Evolutionary conservation across 192 early-diverging fungal species (phyloP), one percentile per base, ranked within the genome.

Genomic region (Gaertneriomyces sp.): DNA sequence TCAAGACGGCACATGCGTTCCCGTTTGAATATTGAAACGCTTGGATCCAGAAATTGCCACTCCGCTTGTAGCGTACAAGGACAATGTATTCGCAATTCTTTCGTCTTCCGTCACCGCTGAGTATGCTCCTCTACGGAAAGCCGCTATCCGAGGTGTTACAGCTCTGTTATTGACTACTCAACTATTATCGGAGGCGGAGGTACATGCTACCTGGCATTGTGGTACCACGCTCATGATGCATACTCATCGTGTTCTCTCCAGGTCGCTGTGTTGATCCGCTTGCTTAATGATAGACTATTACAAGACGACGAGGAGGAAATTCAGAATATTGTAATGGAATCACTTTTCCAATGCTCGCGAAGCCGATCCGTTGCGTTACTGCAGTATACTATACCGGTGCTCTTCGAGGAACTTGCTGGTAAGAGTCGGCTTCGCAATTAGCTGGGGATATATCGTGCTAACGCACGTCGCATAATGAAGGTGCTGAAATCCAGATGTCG

Each of bases 11-110:
- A 33, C 25, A 33, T 1, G 25, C 25, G 25, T 33, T 33, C 25
- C 25, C 25, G 25, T 33, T 1, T 33, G 25, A 33, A 33, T 33
- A 33, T 33, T 33, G 25, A 60, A 14, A 42, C 53, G 12, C 44
- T 33, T 33, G 25, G 25, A 33, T 33, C 25, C 25, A 33, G 25
- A 83, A 33, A 74, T 85, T 59, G 60, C 74, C 12, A 85, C 79
- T 7, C 89, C 90, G 19, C 69, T 94, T 42, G 64, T 87, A 5
- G 50, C 86, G 0, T 90, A 83, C 63, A 93, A 95, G 71, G 85
- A 85, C 66, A 80, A 86, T n/a, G 77, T 91, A 60, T 88, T 92
- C 61, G 83, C 78, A 47, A 69, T 91, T 4, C 75, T 80, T 7
- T 83, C 91, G 7, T 65, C 88, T 5, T 70, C 87, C 19, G 76